Base-by-base conservation (phyloP, 164 flowering plant species). In the Nymphaea thermarum region DNA sequence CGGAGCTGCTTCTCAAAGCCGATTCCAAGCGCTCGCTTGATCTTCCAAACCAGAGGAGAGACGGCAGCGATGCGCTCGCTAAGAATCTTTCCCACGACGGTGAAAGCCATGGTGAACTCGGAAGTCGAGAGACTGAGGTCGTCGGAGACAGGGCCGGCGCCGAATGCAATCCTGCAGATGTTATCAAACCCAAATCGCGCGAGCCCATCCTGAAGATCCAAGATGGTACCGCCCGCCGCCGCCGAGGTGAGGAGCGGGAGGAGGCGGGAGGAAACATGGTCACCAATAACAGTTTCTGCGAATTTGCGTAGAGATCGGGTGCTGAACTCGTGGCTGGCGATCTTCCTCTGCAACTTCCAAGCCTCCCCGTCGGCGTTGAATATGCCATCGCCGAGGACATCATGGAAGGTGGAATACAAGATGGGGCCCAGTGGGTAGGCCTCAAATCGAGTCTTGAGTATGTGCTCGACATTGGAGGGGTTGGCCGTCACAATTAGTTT, bases 141-240 rank as follows among this genome's bases (percentile, higher is more conserved):
- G 10, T 8, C 12, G 16, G 12, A 55, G 2, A 10, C 10, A 16
- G 60, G 60, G 60, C 16, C 1, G 12, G 12, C 10, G 16, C 60
- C 60, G 16, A 55, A 55, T 1, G 60, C 60, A 8, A 55, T 55
- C 12, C 16, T 55, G 60, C 60, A 55, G 10, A 55, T 55, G 60
- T 55, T 55, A 55, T 55, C 60, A 55, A 55, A 55, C 16, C 12
- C 60, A 2, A 55, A 55, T 10, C 60, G 10, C 60, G 10, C 67
- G 17, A 91, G 69, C 3, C 73, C 60, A 5, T 77, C 75, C 42
- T 84, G 83, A n/a, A n/a, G n/a, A n/a, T n/a, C n/a, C n/a, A n/a
- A n/a, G n/a, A n/a, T n/a, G n/a, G n/a, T n/a, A n/a, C n/a, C n/a
- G n/a, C n/a, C n/a, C 60, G 16, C 16, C 12, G 60, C 60, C 16